Evolutionary conservation across 2,329 filamentous ascomycete genomes (phyloP).

Genomic region (Neopestalotiopsis rosae): DNA sequence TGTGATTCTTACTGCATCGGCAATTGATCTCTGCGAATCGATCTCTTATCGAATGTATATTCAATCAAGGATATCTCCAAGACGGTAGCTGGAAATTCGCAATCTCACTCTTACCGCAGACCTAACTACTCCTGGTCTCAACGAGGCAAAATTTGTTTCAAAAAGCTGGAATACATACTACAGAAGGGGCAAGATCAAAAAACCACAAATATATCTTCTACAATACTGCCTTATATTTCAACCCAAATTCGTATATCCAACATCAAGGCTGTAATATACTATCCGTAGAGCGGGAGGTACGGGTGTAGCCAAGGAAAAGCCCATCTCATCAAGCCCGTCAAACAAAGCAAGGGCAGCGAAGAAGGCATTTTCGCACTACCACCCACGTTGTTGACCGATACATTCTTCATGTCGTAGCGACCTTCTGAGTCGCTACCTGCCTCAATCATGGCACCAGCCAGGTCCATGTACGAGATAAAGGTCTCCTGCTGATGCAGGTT

Average conservation of each 20-base stretch:
- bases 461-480: conserved; percentile 47
- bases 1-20: conserved; percentile 11
- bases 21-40: neutral
- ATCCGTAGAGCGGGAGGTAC: conserved; percentile 29
- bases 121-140: no score
- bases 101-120: no score
- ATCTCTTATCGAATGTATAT: no score
- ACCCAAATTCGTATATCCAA: no score
- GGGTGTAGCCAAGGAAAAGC: conserved; percentile 39
- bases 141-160: no score
- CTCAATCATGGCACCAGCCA: conserved; percentile 56
- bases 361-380: conserved; percentile 38
- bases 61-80: no score
- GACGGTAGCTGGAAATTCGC: no score
- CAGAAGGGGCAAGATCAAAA: no score
- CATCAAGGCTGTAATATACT: no score
- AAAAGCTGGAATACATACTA: no score
- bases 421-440: conserved; percentile 41
- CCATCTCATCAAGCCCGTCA: conserved; percentile 37
- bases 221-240: no score
- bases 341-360: conserved; percentile 37
- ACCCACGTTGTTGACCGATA: conserved; percentile 34
- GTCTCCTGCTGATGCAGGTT: conserved; percentile 41
- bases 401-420: conserved; percentile 30
- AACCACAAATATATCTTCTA: no score